Evolutionary conservation across 768 basidiomycete species (phyloP).

Genomic region (Leccinum disarticulatum): DNA sequence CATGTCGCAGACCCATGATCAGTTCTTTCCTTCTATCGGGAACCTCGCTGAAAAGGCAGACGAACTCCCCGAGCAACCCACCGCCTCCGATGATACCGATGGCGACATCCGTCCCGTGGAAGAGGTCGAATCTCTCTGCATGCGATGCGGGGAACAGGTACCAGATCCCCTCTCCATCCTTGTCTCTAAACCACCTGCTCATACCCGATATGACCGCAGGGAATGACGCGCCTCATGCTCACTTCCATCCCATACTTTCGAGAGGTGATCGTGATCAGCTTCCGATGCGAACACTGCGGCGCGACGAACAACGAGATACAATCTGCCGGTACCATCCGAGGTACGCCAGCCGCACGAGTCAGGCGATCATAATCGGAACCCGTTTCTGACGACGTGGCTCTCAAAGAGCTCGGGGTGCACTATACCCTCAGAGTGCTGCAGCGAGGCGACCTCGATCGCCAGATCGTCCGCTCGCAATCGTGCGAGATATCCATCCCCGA

Average conservation of each 20-base stretch:
- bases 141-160: slow-evolving; percentile 88
- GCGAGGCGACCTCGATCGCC: slow-evolving; percentile 82
- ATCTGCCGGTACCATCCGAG: slow-evolving; percentile 81
- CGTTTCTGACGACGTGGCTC: slow-evolving; percentile 1
- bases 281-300: slow-evolving; percentile 93
- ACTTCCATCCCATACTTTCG: slow-evolving; percentile 95
- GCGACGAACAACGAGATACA: slow-evolving; percentile 91
- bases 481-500: slow-evolving; percentile 86
- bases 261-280: slow-evolving; percentile 95
- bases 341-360: slow-evolving; percentile 42
- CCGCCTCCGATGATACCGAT: slow-evolving; percentile 35
- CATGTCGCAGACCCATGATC: slow-evolving; percentile 24
- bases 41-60: slow-evolving; percentile 53
- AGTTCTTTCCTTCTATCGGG: slow-evolving; percentile 60
- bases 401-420: slow-evolving; percentile 72
- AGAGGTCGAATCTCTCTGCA: slow-evolving; percentile 89
- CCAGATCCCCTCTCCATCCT: slow-evolving; percentile 32
- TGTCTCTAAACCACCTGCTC: not conserved
- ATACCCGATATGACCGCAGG: slow-evolving; percentile 49
- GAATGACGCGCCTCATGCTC: slow-evolving; percentile 81
- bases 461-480: slow-evolving; percentile 85
- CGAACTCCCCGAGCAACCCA: slow-evolving; percentile 26
- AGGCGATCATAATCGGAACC: too few relatives aligned
- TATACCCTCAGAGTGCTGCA: slow-evolving; percentile 80
- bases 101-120: slow-evolving; percentile 55